phyloP scores from a whole-genome alignment of 108 stramenopile species.

The Cyclotella sp. region DNA sequence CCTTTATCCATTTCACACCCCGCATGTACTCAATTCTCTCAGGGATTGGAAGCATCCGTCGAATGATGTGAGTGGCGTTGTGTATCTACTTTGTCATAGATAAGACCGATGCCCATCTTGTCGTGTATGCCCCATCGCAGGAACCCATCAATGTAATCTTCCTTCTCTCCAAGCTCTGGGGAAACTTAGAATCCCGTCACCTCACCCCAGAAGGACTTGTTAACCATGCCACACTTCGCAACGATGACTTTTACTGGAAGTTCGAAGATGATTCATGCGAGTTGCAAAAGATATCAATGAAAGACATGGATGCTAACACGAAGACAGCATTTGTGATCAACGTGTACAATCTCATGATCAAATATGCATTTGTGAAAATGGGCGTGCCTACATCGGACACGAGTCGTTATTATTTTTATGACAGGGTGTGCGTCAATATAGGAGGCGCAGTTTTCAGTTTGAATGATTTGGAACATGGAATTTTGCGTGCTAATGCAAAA shows the following conservation, averaged over 20 bases:
- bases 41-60: slow-evolving; percentile 51
- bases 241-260: slow-evolving; percentile 35
- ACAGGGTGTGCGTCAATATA: slow-evolving; percentile 52
- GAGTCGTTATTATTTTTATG: slow-evolving; percentile 47
- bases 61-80: slow-evolving; percentile 8
- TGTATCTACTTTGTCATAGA: neutral
- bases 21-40: slow-evolving; percentile 62
- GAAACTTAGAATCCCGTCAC: slow-evolving; percentile 37
- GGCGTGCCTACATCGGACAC: slow-evolving; percentile 43
- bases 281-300: slow-evolving; percentile 54
- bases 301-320: slow-evolving; percentile 38
- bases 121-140: neutral
- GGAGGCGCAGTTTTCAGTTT: slow-evolving; percentile 51
- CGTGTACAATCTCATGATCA: slow-evolving; percentile 81
- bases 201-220: slow-evolving; percentile 43
- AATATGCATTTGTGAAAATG: slow-evolving; percentile 73
- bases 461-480: slow-evolving; percentile 77
- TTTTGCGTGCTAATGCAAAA: slow-evolving; percentile 62
- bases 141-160: slow-evolving; percentile 44
- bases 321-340: slow-evolving; percentile 67
- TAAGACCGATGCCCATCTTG: neutral
- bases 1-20: slow-evolving; percentile 46
- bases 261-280: slow-evolving; percentile 74
- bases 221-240: slow-evolving; percentile 39
- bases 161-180: slow-evolving; percentile 33